phyloP scores from a whole-genome alignment of 345 rosid species.

The Eucalyptus pumila region DNA sequence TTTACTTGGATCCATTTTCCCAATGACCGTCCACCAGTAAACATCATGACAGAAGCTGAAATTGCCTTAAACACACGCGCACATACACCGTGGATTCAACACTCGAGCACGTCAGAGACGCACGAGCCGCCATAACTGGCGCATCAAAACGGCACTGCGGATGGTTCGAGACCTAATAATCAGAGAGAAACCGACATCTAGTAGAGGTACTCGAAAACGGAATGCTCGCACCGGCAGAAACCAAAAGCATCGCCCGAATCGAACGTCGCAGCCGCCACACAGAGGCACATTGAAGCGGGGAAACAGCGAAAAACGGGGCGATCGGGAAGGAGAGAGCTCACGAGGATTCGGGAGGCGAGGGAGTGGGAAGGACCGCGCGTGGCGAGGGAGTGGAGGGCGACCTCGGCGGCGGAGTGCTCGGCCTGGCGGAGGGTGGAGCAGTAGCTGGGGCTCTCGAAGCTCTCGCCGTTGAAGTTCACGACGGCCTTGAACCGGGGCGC shows the following conservation, averaged over 20 bases:
- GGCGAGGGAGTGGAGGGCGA: conserved; percentile 87
- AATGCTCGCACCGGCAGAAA: not conserved
- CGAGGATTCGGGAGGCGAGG: conserved; percentile 96
- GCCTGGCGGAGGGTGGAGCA: conserved; percentile 99
- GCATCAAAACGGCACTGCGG: not conserved
- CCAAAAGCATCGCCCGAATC: not conserved
- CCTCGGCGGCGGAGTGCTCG: conserved; percentile 99
- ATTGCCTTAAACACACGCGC: not conserved
- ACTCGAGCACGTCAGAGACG: not conserved
- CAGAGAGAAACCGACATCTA: not conserved
- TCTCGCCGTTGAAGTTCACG: conserved; percentile 98
- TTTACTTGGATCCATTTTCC: not conserved
- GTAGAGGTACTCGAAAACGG: not conserved
- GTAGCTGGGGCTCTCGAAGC: conserved; percentile 86
- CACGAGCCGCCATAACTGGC: not conserved
- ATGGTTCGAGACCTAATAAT: not conserved
- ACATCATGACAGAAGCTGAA: not conserved
- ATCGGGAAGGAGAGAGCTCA: conserved; percentile 5
- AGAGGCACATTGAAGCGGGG: not conserved
- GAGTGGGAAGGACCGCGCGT: conserved; percentile 91
- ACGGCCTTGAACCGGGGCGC: conserved; percentile 96
- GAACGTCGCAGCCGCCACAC: not conserved
- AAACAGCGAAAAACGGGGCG: not conserved
- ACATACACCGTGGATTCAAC: not conserved
- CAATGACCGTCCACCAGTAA: not conserved